Evolutionary conservation across 202 grass and related monocot genomes (phyloP), one percentile per base, ranked within the genome.

Genomic region (Schoenoplectus triqueter): DNA sequence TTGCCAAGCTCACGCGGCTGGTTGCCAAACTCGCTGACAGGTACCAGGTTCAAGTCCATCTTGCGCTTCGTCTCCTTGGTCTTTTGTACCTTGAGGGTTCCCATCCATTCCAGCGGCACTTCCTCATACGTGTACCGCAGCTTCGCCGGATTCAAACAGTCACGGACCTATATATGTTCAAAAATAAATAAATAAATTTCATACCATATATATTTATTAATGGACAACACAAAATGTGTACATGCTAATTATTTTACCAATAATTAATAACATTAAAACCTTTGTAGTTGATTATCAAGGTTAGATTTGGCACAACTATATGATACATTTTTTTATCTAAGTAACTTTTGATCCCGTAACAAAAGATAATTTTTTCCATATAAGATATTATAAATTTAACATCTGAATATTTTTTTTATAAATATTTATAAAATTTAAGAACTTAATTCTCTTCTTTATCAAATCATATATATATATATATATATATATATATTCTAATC

Each of bases 81-180:
- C 86, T 80, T 84, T 64, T 39, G 10, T 10, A 52, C 47, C 19
- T 15, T 40, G 4, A 88, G 2, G 10, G 13, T 73, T 61, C 71
- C 71, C 62, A 88, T 22, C 86, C 81, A 88, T 41, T 69, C 49
- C n/a, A 88, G 3, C 1, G 62, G 63, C 69, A 80, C 72, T 17
- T 84, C 81, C 48, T 84, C 86, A 5, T 80, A 88, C 0, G 72
- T 70, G 86, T 84, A 88, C 10, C 81, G 31, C 10, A 88, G 60
- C 51, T 84, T 88, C 11, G 15, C 4, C 14, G 64, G 45, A 51
- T 13, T 63, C 40, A 88, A 63, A 68, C 63, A 68, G 63, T 88
- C 86, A 69, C 44, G 14, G 1, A 87, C 19, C 86, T 87, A 56
- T 76, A 31, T 87, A 56, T 76, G 50, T 8, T 59, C 18, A 59